Evolutionary conservation across 176 grass and related monocot genomes (phyloP), one percentile per base, ranked within the genome.

Genomic region (Ananas comosus): DNA sequence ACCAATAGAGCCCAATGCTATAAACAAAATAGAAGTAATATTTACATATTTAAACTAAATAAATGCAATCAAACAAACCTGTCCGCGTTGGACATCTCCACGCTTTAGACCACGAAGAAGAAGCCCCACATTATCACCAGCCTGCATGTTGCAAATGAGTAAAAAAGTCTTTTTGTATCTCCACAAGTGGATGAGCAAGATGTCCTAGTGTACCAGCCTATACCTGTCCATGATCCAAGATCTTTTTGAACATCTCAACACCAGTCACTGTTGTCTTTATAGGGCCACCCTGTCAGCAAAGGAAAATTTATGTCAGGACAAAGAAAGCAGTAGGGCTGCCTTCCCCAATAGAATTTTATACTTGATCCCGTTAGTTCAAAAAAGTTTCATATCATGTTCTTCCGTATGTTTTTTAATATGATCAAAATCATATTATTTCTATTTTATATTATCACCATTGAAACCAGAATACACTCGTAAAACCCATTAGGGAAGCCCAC

Each of bases 231-330:
- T 90, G 73, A 85, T 99, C 94, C 80, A 99, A 68, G 47, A 93
- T 93, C 82, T 99, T 99, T 69, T 93, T 99, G 80, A 99, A 99
- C 94, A 99, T 99, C 89, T 99, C 87, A 48, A 99, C 94, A 64
- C 89, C 89, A 73, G 94, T 99, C 68, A 99, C 94, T 12, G 94
- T 99, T 76, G 94, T 90, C 75, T 93, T 99, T 64, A 93, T 50
- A 0, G 94, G 89, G 70, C 86, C 86, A 77, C 74, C 71, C 94
- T 99, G 71, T 56, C 21, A 86, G 16, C 65, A 82, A 42, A 65
- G 17, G 76, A 76, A n/a, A 33, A 14, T 17, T 19, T 27, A 73
- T 12, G 22, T 73, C 0, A 48, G 61, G 12, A 48, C 59, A 84
- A 68, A 12, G 50, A 51, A 50, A 21, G 53, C 50, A 69, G 33